Evolutionary conservation across 2,329 filamentous ascomycete genomes (phyloP).

Genomic region (Tolypocladium paradoxum): DNA sequence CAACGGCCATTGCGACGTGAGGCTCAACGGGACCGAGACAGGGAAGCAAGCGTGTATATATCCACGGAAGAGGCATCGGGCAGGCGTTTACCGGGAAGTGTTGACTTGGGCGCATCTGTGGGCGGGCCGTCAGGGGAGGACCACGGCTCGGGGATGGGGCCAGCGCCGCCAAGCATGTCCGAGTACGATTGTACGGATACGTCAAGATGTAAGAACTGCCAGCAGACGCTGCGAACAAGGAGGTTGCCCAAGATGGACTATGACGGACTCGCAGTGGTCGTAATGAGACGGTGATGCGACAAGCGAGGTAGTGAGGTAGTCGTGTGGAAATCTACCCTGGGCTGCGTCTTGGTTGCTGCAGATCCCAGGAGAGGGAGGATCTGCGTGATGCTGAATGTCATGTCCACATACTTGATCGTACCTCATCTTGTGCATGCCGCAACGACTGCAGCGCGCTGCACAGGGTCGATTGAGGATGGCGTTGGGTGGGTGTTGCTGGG

Average conservation of each 20-base stretch:
- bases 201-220: neutral
- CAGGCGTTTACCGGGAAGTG: conserved; percentile 2
- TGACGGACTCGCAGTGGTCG: neutral
- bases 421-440: no score
- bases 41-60: neutral
- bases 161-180: neutral
- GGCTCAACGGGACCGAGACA: neutral
- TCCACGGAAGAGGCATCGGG: neutral
- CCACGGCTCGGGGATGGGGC: neutral
- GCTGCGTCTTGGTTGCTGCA: neutral
- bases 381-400: neutral
- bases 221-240: neutral
- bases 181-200: neutral
- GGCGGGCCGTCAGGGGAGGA: neutral
- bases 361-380: neutral
- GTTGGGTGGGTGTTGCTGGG: neutral
- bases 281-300: neutral
- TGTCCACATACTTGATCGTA: no score
- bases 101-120: neutral
- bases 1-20: conserved; percentile 21
- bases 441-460: no score
- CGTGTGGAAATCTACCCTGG: neutral
- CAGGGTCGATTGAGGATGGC: no score
- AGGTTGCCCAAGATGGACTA: neutral
- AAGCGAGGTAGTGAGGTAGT: neutral